Conservation (phyloP, 140 eudicot genomes). For the Oenanthe javanica region DNA sequence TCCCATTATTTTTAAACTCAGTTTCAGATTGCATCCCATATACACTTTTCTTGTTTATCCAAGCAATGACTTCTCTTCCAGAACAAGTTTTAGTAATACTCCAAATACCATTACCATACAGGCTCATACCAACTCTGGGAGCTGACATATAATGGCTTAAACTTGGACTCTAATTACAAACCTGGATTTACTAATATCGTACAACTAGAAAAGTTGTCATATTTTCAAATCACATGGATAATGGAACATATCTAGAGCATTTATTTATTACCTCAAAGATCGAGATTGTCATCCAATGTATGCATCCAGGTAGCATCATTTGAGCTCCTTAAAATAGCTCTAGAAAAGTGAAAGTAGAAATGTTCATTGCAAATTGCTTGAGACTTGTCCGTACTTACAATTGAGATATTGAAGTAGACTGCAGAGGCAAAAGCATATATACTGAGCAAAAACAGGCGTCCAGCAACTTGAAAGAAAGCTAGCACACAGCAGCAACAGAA, state of each 20-base stretch:
- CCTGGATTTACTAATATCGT: neutral
- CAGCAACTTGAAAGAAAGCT: neutral
- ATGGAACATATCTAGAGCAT: neutral
- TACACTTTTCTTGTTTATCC: too few relatives aligned
- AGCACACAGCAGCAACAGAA: neutral
- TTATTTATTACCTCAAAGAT: conserved; percentile 37
- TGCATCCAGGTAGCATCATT: conserved; percentile 71
- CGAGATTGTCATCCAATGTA: conserved; percentile 68
- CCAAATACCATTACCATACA: neutral
- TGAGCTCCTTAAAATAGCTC: conserved; percentile 81
- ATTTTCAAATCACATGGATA: neutral
- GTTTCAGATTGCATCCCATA: too few relatives aligned
- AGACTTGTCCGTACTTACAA: neutral
- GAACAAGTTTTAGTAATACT: neutral
- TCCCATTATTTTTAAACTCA: too few relatives aligned
- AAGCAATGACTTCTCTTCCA: too few relatives aligned
- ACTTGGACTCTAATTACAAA: neutral
- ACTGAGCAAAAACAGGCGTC: neutral
- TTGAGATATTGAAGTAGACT: neutral
- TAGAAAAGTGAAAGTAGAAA: conserved; percentile 44
- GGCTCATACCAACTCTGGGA: neutral
- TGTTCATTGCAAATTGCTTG: neutral
- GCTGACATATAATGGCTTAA: neutral
- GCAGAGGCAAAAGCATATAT: neutral
- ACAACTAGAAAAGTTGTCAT: neutral